Evolutionary conservation across 2,329 filamentous ascomycete species (phyloP).

Genomic region (Alternaria sp.): DNA sequence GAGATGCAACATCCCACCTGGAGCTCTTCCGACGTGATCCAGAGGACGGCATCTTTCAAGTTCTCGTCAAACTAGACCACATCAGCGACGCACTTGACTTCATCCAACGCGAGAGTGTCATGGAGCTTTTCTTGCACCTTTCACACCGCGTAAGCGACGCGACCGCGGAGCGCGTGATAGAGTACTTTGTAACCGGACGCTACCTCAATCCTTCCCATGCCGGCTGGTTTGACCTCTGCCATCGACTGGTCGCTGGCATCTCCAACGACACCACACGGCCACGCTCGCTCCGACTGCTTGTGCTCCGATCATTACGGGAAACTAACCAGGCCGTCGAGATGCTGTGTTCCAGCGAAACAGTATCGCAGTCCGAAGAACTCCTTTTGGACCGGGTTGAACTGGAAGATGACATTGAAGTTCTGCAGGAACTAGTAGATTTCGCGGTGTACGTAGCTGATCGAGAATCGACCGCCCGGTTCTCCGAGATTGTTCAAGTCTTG

Average conservation of each 20-base stretch:
- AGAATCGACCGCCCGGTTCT: conserved; percentile 65
- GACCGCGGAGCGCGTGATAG: conserved; percentile 67
- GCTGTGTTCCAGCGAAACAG: conserved; percentile 63
- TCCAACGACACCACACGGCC: conserved; percentile 68
- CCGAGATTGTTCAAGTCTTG: conserved; percentile 53
- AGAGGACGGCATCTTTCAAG: conserved; percentile 34
- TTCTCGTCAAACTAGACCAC: conserved; percentile 36
- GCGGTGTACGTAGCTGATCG: conserved; percentile 69
- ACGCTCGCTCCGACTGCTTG: conserved; percentile 66
- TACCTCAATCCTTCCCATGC: conserved; percentile 75
- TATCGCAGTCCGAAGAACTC: conserved; percentile 65
- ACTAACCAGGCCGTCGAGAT: conserved; percentile 59
- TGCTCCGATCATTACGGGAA: conserved; percentile 64
- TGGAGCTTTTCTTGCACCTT: conserved; percentile 70
- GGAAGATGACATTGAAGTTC: conserved; percentile 69
- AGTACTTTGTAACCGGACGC: conserved; percentile 71
- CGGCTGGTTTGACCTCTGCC: conserved; percentile 70
- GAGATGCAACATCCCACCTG: conserved; percentile 4
- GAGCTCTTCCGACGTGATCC: conserved; percentile 22
- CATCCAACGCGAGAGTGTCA: conserved; percentile 69
- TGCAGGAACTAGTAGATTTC: conserved; percentile 69
- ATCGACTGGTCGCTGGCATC: conserved; percentile 66
- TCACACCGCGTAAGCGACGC: conserved; percentile 69
- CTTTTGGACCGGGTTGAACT: conserved; percentile 66
- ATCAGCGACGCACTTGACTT: conserved; percentile 55